phyloP scores from a whole-genome alignment of 2,329 filamentous ascomycete genomes.

The Mycosphaerella arachidis region DNA sequence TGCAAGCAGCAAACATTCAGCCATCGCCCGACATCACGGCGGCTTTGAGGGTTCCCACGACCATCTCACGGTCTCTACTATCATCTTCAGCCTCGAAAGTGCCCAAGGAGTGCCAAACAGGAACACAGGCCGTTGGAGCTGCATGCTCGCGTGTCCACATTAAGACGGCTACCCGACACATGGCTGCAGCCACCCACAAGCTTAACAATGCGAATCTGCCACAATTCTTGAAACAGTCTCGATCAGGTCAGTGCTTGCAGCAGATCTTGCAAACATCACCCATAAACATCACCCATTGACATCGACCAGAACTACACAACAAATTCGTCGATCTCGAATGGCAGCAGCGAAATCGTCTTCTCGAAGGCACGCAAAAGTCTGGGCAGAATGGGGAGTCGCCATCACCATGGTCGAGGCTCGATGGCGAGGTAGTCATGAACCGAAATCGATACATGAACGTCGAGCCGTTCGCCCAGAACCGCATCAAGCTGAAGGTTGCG shows the following conservation, averaged over 20 bases:
- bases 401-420: slow-evolving; percentile 57
- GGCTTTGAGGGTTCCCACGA: not conserved
- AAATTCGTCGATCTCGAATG: slow-evolving; percentile 61
- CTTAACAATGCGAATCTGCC: slow-evolving; percentile 36
- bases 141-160: slow-evolving; percentile 3
- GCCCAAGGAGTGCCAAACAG: not conserved
- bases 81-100: not conserved
- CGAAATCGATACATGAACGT: slow-evolving; percentile 89
- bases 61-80: not conserved
- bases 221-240: slow-evolving; percentile 50
- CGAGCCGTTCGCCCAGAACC: slow-evolving; percentile 81
- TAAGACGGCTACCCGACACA: slow-evolving; percentile 10
- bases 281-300: slow-evolving; percentile 5
- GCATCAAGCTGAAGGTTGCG: slow-evolving; percentile 74
- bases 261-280: not conserved
- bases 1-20: not conserved
- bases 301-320: slow-evolving; percentile 49
- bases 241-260: slow-evolving; percentile 37
- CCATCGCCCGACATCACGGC: not conserved
- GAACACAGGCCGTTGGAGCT: slow-evolving; percentile 1
- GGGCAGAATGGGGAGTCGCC: slow-evolving; percentile 38
- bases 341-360: slow-evolving; percentile 53
- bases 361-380: slow-evolving; percentile 40
- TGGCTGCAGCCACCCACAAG: slow-evolving; percentile 14
- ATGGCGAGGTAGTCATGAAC: slow-evolving; percentile 50